Conservation (phyloP, 208 protist species). For the Trypanosomatidae sp. region DNA sequence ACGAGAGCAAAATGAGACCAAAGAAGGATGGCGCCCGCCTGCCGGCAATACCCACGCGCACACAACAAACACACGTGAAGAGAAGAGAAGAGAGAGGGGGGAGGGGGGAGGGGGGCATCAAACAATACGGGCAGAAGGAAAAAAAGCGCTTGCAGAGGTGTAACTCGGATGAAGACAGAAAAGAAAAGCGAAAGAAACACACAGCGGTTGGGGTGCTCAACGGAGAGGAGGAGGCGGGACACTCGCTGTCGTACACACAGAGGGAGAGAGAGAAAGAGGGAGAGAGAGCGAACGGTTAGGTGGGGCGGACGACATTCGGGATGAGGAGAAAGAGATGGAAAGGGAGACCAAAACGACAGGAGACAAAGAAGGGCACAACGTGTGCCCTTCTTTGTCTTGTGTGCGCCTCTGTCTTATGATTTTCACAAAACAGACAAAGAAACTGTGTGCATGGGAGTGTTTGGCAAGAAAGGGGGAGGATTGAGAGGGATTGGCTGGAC, state of each 20-base stretch:
- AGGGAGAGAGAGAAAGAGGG: background rate
- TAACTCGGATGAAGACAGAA: background rate
- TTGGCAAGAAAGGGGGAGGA: background rate
- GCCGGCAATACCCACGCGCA: background rate
- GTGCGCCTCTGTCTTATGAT: background rate
- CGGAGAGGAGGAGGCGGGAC: background rate
- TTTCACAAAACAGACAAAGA: background rate
- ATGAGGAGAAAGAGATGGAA: background rate
- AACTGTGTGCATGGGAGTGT: background rate
- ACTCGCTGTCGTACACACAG: background rate
- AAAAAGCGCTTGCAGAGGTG: slow-evolving; percentile 6
- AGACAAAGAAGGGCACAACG: background rate
- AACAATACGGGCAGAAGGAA: background rate
- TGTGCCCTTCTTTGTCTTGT: background rate
- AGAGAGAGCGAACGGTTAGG: background rate
- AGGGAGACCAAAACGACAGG: background rate
- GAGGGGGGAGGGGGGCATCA: background rate
- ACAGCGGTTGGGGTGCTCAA: background rate
- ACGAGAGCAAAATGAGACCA: background rate
- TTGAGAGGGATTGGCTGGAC: background rate
- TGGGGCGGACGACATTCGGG: background rate
- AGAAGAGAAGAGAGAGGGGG: background rate
- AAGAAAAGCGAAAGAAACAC: background rate
- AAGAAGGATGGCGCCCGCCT: background rate
- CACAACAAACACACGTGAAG: background rate